Evolutionary conservation across 805 yeast genomes (phyloP), one percentile per base, ranked within the genome.

Genomic region (Hanseniaspora valbyensis): DNA sequence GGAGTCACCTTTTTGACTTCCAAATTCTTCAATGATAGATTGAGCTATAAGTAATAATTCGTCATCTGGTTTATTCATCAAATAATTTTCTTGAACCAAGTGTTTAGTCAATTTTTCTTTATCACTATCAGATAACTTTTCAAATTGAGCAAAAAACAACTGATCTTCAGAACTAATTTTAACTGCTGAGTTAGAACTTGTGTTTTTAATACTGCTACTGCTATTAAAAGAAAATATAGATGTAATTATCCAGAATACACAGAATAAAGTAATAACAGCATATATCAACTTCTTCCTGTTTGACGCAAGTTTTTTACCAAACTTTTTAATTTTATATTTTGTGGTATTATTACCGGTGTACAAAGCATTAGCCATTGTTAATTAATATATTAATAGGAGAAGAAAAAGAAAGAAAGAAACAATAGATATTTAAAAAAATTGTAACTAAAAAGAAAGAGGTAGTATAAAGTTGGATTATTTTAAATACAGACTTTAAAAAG

Each of bases 1-100:
- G n/a, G 19, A 29, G 14, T 45, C 43, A 2, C 41, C 13, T 39
- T 42, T 42, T 21, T 45, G 21, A 3, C 3, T 21, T 37, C 28
- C 21, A 18, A 45, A 45, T 9, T 45, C 50, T 14, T 37, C 25
- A 16, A 45, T 39, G 10, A 45, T 45, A 18, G 43, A 38, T 18
- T 45, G 33, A 6, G 50, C 50, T 3, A 45, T 19, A 14, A 29
- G 28, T 19, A 45, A 21, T 14, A 45, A 24, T 7, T 18, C 33
- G 21, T 45, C 50, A 19, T 45, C 28, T 2, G 50, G 50, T 13
- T 19, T 38, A n/a, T 45, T 45, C 43, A 45, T 39, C 8, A 45
- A 29, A 7, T 26, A 38, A 19, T 45, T 45, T 45, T 45, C 43
- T 19, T 45, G 12, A 3, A 38, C 16, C 13, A 38, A 32, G n/a